Percentiles rank a stretch among this genome's conserved stretches.
These are phyloP conservation scores for Lecanosticta acicola DNA, from an alignment of 2,329 filamentous ascomycete genomes.

Conservation along the genomic window DNA sequence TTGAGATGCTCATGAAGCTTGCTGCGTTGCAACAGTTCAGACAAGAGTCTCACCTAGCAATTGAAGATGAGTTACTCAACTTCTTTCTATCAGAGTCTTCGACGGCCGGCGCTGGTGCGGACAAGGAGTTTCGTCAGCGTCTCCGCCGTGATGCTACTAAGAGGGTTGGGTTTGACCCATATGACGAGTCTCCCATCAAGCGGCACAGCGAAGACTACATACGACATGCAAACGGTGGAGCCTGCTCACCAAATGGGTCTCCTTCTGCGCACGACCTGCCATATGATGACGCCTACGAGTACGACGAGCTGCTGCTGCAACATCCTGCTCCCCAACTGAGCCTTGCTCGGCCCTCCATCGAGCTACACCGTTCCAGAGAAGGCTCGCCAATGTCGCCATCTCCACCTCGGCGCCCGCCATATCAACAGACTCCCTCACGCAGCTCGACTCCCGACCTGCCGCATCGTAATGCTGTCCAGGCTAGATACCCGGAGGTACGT, in stretches of 20 bases:
- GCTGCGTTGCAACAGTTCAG: constrained; percentile 87
- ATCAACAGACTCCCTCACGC: constrained; percentile 22
- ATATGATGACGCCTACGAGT: constrained; percentile 19
- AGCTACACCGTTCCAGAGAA: constrained; percentile 2
- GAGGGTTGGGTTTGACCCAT: constrained; percentile 65
- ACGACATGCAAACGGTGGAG: constrained; percentile 9
- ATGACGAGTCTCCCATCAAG: constrained; percentile 65
- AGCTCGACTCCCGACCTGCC: constrained; percentile 17
- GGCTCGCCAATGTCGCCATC: constrained; percentile 12
- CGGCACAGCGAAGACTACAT: constrained; percentile 59
- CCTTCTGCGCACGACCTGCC: constrained; percentile 6
- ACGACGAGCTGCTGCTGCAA: constrained; percentile 9
- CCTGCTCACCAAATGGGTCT: constrained; percentile 6
- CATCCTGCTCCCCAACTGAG: constrained; percentile 13
- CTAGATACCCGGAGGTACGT: constrained; percentile 9
- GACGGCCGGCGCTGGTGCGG: constrained; percentile 59
- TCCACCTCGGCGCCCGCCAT: constrained; percentile 9
- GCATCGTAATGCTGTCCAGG: constrained; percentile 11
- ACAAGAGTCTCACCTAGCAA: constrained; percentile 80
- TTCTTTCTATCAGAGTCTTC: constrained; percentile 74
- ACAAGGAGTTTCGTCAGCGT: constrained; percentile 55
- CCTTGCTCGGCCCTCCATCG: constrained; percentile 7
- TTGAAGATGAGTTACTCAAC: constrained; percentile 80
- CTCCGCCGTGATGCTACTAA: constrained; percentile 56
- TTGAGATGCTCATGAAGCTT: constrained; percentile 83